These are phyloP conservation scores for Phenoliferia sp. DNA, from an alignment of 1,284 basidiomycete genomes.

Conservation along the genomic window DNA sequence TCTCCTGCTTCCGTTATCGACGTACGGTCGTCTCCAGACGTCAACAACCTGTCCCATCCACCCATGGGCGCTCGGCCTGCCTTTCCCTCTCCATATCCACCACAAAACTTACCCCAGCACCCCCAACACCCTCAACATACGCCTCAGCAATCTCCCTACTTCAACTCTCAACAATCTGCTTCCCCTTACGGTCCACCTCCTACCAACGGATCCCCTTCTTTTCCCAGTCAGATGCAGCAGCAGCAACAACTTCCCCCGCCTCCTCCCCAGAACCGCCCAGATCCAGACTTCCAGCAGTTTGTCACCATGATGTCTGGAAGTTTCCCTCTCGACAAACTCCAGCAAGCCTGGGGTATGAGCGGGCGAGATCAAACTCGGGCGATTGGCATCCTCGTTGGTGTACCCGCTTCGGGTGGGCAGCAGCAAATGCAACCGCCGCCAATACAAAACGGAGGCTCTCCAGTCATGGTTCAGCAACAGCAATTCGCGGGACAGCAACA, in stretches of 20 bases:
- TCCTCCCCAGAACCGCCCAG: not conserved
- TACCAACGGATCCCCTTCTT: not conserved
- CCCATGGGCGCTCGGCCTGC: too few relatives aligned
- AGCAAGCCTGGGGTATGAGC: conserved; percentile 6
- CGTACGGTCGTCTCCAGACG: not conserved
- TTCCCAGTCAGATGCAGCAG: not conserved
- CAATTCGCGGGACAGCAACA: not conserved
- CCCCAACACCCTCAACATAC: not conserved
- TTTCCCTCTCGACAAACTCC: conserved; percentile 12
- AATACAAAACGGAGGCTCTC: conserved; percentile 4
- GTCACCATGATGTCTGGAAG: conserved; percentile 6
- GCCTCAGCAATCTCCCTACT: not conserved
- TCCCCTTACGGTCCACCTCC: not conserved
- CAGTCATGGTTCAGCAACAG: not conserved
- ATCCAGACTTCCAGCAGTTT: conserved; percentile 21
- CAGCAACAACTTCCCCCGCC: not conserved
- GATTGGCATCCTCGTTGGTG: conserved; percentile 15
- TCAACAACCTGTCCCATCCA: not conserved
- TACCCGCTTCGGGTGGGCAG: too few relatives aligned
- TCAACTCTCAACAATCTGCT: too few relatives aligned
- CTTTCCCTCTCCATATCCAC: not conserved
- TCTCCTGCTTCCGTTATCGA: not conserved
- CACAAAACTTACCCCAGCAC: not conserved
- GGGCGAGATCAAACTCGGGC: conserved; percentile 9
- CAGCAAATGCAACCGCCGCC: too few relatives aligned